Conservation (phyloP, 805 yeast species). For the Lipomyces oligophaga region DNA sequence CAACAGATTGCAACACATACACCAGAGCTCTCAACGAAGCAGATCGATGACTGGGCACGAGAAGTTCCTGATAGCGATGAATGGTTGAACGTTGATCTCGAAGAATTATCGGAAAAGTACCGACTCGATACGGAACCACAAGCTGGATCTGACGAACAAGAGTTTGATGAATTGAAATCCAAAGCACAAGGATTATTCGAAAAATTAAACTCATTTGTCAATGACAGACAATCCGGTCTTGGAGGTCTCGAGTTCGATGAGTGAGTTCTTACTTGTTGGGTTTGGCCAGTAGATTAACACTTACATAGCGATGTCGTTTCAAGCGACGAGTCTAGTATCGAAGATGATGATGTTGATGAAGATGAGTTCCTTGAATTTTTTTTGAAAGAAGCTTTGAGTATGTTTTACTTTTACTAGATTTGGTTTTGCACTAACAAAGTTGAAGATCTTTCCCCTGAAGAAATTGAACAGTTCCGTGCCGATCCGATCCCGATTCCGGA, state of each 20-base stretch:
- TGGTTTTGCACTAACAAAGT: not conserved
- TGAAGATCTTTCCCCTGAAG: conserved; percentile 43
- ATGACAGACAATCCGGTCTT: conserved; percentile 19
- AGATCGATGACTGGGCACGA: too few relatives aligned
- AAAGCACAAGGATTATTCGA: conserved; percentile 3
- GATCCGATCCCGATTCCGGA: conserved; percentile 13
- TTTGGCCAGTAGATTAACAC: not conserved
- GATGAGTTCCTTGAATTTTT: conserved; percentile 69
- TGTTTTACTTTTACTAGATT: conserved; percentile 1
- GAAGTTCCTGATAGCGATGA: conserved; percentile 28
- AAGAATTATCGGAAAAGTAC: conserved; percentile 8
- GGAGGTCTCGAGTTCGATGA: conserved; percentile 28
- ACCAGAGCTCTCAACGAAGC: too few relatives aligned
- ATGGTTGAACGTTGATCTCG: conserved; percentile 30
- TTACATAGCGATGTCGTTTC: conserved; percentile 21
- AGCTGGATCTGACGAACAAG: conserved; percentile 1
- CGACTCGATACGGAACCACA: not conserved
- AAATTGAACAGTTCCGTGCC: conserved; percentile 42
- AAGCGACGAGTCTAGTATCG: conserved; percentile 52
- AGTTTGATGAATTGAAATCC: conserved; percentile 3
- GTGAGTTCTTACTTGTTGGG: not conserved
- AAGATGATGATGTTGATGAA: conserved; percentile 43
- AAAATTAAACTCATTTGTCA: conserved; percentile 16
- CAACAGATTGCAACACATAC: not conserved
- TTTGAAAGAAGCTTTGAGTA: conserved; percentile 49